phyloP scores from a whole-genome alignment of 2,329 filamentous ascomycete species.

The Aspergillus uvarum region DNA sequence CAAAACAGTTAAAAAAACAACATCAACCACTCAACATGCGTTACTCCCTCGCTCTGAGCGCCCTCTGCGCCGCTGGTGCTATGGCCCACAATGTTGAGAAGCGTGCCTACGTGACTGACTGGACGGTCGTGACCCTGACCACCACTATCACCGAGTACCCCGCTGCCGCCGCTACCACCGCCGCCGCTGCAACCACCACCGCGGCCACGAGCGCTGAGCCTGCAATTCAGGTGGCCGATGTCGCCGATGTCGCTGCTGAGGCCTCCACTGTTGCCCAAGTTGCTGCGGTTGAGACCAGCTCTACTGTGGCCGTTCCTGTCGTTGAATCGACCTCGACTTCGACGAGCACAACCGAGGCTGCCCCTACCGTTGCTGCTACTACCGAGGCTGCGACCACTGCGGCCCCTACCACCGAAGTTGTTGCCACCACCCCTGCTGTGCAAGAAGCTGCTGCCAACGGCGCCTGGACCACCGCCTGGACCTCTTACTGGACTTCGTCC shows the following conservation, averaged over 20 bases:
- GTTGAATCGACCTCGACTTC: conserved; percentile 5
- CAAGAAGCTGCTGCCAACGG: background rate
- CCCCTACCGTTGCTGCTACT: background rate
- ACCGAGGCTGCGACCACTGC: background rate
- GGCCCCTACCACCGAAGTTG: background rate
- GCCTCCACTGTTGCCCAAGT: conserved; percentile 1
- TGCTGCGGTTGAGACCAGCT: background rate
- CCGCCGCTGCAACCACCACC: background rate
- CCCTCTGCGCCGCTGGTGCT: conserved; percentile 37
- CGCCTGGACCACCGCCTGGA: conserved; percentile 15
- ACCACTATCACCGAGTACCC: conserved; percentile 31
- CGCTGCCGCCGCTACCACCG: conserved; percentile 3
- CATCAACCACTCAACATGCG: conserved; percentile 29
- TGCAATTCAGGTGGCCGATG: background rate
- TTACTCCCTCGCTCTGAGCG: conserved; percentile 35
- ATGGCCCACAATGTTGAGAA: conserved; percentile 36
- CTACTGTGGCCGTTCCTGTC: background rate
- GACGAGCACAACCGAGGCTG: background rate
- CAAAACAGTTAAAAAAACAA: conserved; percentile 13
- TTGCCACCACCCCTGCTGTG: background rate
- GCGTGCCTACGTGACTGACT: conserved; percentile 34
- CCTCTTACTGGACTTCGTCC: conserved; percentile 14
- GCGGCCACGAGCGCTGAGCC: background rate
- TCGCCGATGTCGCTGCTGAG: background rate
- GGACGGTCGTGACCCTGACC: conserved; percentile 39